phyloP scores from a whole-genome alignment of 129 eudicot genomes.

The Tanacetum coccineum region DNA sequence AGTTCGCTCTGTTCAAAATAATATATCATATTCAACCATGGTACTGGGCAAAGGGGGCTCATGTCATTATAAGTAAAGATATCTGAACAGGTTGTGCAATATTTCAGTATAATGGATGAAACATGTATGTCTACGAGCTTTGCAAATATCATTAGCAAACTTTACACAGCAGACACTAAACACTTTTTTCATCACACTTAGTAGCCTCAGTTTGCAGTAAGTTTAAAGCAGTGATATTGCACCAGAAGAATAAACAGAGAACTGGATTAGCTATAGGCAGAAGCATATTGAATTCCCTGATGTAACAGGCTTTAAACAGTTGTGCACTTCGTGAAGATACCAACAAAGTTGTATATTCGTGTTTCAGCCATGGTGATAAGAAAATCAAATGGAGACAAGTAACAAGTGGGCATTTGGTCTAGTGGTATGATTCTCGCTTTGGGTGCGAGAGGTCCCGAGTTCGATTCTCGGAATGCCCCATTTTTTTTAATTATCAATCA shows the following conservation, averaged over 20 bases:
- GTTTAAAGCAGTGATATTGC: neutral
- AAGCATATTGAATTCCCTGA: neutral
- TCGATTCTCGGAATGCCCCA: conserved; percentile 93
- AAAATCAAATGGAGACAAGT: neutral
- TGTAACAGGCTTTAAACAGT: neutral
- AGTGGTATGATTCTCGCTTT: conserved; percentile 97
- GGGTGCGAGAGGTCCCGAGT: conserved; percentile 99
- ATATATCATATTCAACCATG: too few relatives aligned
- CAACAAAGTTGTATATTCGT: too few relatives aligned
- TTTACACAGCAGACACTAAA: neutral
- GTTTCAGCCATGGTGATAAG: neutral
- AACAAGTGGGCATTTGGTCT: conserved; percentile 80
- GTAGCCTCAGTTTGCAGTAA: neutral
- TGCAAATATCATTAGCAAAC: neutral
- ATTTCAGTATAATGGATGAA: neutral
- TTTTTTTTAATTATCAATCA: neutral
- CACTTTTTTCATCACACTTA: neutral
- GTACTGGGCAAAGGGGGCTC: too few relatives aligned
- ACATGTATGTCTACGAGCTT: neutral
- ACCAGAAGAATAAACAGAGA: neutral
- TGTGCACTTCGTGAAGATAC: neutral
- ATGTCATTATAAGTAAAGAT: neutral
- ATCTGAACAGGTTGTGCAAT: neutral
- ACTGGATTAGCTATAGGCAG: neutral
- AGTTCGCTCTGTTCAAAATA: too few relatives aligned